Evolutionary conservation across 352 stramenopile species (phyloP).

Genomic region (Phytophthora macrochlamydospora): DNA sequence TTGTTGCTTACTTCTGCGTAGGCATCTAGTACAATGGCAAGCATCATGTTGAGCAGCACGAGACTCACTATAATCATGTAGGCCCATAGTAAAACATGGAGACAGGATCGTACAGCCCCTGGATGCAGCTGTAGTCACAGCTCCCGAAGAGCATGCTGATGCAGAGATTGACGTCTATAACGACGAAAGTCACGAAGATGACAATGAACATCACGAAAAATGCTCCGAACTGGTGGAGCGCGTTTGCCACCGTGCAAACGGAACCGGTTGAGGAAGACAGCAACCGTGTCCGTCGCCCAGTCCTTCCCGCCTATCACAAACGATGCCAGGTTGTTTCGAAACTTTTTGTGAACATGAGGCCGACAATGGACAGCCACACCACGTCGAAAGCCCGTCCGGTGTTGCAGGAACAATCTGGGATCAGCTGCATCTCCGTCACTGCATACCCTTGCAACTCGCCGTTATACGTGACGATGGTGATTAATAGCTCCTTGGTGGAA

Average conservation of each 20-base stretch:
- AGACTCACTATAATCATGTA: slow-evolving; percentile 66
- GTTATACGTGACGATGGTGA: slow-evolving; percentile 62
- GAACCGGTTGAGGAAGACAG: slow-evolving; percentile 35
- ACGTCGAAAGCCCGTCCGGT: slow-evolving; percentile 40
- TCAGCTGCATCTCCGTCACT: slow-evolving; percentile 42
- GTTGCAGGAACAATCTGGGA: slow-evolving; percentile 34
- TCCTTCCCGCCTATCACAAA: slow-evolving; percentile 22
- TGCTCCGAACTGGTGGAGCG: slow-evolving; percentile 50
- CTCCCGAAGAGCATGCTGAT: slow-evolving; percentile 75
- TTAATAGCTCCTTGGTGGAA: slow-evolving; percentile 40
- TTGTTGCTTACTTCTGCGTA: slow-evolving; percentile 55
- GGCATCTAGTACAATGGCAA: slow-evolving; percentile 64
- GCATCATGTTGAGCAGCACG: slow-evolving; percentile 71
- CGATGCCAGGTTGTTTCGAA: slow-evolving; percentile 21
- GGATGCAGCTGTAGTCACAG: slow-evolving; percentile 60
- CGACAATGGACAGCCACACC: slow-evolving; percentile 46
- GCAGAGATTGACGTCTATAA: slow-evolving; percentile 54
- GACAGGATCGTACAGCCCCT: slow-evolving; percentile 41
- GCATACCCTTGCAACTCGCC: slow-evolving; percentile 53
- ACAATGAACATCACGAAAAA: slow-evolving; percentile 70
- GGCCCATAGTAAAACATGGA: slow-evolving; percentile 67
- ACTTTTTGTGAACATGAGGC: slow-evolving; percentile 38
- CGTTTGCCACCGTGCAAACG: slow-evolving; percentile 34
- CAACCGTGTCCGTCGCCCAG: slow-evolving; percentile 16
- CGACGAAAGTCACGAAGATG: slow-evolving; percentile 58